Evolutionary conservation across 306 rosid species (phyloP), one percentile per base, ranked within the genome.

Genomic region (Rosa rugosa): DNA sequence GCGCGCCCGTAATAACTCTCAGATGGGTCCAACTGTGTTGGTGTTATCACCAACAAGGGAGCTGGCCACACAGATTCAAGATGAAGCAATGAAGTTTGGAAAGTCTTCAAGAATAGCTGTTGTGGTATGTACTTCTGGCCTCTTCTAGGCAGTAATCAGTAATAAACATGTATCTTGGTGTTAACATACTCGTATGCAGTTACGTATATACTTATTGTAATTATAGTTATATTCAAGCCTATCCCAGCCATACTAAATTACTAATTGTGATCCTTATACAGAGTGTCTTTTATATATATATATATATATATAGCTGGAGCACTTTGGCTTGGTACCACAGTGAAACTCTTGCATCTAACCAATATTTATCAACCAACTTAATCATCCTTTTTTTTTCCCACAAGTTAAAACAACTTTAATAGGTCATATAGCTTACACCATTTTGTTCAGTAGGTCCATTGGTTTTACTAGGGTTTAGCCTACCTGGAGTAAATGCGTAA

Each of bases 31-130:
- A 45, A 86, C 93, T 51, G 94, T 86, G 25, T 77, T 96, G 91
- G 97, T 96, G 45, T 84, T 96, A 78, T 93, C 99, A 66, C 99
- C 99, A 23, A 96, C 99, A 67, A 88, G 99, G 89, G 99, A 96
- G 85, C 80, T 96, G 86, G 99, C 99, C 38, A 96, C 98, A 40
- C 99, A 96, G 86, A 96, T 96, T 77, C 97, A 90, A 84, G 98
- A 89, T 50, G 99, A 96, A 89, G 99, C 99, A 72, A 89, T 93
- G 87, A 96, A 96, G 91, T 96, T 96, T 27, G 93, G 92, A 62
- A 91, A 86, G 84, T 89, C 99, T 51, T 93, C 99, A 1, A 91
- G 91, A 81, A 81, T 93, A 82, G 81, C 97, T 69, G 93, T 97
- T 83, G 91, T 79, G 64, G 99, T 95, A 85, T 87, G 93, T 82